These are phyloP conservation scores for Lumnitzera littorea DNA, from an alignment of 345 rosid genomes.

Conservation along the genomic window DNA sequence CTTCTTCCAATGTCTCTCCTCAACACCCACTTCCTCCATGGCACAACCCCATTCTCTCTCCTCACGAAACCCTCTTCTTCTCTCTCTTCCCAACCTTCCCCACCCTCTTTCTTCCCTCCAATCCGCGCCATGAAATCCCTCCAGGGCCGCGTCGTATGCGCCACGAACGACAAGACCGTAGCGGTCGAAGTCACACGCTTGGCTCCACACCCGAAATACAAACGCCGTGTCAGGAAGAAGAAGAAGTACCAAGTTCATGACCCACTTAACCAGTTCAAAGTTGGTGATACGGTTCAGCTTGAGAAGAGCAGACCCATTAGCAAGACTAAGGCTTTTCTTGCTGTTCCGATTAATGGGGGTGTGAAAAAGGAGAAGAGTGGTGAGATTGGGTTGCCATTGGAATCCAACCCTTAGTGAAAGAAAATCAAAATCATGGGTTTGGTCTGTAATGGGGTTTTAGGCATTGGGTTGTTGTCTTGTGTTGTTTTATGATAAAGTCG, in stretches of 20 bases:
- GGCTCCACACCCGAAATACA: conserved; percentile 82
- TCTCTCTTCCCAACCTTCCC: conserved; percentile 5
- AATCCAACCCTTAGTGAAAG: conserved; percentile 20
- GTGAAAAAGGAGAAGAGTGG: conserved; percentile 17
- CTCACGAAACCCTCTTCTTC: conserved; percentile 39
- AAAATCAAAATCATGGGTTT: too few relatives aligned
- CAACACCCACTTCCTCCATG: conserved; percentile 35
- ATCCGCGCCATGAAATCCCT: conserved; percentile 65
- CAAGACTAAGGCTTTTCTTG: conserved; percentile 73
- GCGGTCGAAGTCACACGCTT: conserved; percentile 69
- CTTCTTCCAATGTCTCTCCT: conserved; percentile 35
- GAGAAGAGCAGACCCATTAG: conserved; percentile 73
- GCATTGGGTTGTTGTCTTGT: too few relatives aligned
- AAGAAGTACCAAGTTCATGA: conserved; percentile 94
- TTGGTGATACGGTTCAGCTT: conserved; percentile 74
- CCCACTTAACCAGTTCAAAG: conserved; percentile 68
- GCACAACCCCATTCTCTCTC: conserved; percentile 35
- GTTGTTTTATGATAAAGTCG: too few relatives aligned
- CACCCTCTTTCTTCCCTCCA: conserved; percentile 26
- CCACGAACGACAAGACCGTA: conserved; percentile 81
- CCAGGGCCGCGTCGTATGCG: conserved; percentile 80
- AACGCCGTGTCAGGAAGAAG: conserved; percentile 79
- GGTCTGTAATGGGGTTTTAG: too few relatives aligned
- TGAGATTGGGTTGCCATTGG: conserved; percentile 65
- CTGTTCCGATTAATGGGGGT: conserved; percentile 39